phyloP scores from a whole-genome alignment of 2,329 filamentous ascomycete species.

The Calonectria multiphialidica region DNA sequence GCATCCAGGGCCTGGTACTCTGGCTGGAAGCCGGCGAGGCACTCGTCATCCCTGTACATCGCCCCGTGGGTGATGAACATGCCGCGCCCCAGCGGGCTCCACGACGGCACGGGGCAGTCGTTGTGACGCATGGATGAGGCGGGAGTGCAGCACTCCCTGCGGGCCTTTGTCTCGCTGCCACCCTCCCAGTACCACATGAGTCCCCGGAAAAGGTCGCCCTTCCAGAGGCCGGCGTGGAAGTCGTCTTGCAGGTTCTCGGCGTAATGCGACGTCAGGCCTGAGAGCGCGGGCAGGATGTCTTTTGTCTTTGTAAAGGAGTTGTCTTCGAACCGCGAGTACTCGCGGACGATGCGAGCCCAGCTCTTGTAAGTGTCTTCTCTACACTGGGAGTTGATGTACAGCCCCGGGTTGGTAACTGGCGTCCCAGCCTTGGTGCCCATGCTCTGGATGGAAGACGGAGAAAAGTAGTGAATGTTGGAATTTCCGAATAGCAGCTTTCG shows the following conservation, averaged over 20 bases:
- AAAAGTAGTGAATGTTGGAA: background rate
- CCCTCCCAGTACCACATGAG: slow-evolving; percentile 9
- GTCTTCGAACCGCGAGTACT: background rate
- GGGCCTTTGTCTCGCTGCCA: background rate
- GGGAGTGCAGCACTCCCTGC: background rate
- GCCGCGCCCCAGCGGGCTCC: background rate
- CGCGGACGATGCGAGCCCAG: background rate
- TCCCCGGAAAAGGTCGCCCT: background rate
- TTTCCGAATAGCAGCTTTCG: background rate
- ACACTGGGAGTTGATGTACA: background rate
- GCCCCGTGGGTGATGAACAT: background rate
- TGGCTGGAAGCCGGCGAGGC: background rate
- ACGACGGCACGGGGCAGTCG: background rate
- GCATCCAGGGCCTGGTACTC: background rate
- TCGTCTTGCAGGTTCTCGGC: background rate
- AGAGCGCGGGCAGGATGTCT: background rate
- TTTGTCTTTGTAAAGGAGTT: slow-evolving; percentile 2
- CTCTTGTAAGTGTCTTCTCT: background rate
- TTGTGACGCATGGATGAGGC: background rate
- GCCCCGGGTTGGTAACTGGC: background rate
- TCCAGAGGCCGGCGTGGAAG: background rate
- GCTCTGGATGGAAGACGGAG: background rate
- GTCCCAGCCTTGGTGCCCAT: background rate
- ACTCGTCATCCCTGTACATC: background rate
- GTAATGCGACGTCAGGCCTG: background rate